Percentiles rank a stretch among this genome's conserved stretches.
phyloP scores from a whole-genome alignment of 306 rosid species.

The Dalbergia oliveri region DNA sequence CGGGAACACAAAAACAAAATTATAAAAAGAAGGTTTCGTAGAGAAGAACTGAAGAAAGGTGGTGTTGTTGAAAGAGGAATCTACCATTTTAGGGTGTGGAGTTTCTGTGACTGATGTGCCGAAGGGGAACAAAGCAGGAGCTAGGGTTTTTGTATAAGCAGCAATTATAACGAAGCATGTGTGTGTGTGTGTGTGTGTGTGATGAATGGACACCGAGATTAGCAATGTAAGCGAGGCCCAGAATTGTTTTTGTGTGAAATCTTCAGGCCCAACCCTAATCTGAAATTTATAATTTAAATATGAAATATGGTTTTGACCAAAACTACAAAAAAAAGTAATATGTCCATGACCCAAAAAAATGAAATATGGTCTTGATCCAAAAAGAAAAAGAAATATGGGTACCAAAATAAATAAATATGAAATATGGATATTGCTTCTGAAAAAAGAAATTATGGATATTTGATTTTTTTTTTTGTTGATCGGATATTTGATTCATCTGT shows the following conservation, averaged over 20 bases:
- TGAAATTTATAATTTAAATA: too few species aligned
- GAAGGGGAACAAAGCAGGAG: not conserved
- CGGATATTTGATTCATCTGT: too few species aligned
- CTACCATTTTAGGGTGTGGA: slow-evolving; percentile 58
- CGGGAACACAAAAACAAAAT: not conserved
- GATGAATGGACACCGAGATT: too few species aligned
- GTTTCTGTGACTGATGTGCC: slow-evolving; percentile 31
- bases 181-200: not conserved
- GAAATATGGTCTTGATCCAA: too few species aligned
- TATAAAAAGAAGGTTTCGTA: not conserved
- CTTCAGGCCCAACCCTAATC: not conserved
- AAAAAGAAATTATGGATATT: too few species aligned
- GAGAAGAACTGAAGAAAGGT: not conserved
- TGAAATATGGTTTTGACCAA: too few species aligned
- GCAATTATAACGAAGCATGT: not conserved
- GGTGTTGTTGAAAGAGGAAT: not conserved
- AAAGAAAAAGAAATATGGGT: too few species aligned
- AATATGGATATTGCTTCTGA: too few species aligned
- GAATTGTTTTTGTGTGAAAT: not conserved
- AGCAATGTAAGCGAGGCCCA: not conserved
- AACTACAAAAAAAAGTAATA: too few species aligned
- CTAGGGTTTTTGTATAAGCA: slow-evolving; percentile 35
- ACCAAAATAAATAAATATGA: too few species aligned
- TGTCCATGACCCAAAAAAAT: too few species aligned
- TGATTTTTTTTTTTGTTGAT: too few species aligned